Evolutionary conservation across 768 basidiomycete species (phyloP).

Genomic region (Lactarius evosmus): DNA sequence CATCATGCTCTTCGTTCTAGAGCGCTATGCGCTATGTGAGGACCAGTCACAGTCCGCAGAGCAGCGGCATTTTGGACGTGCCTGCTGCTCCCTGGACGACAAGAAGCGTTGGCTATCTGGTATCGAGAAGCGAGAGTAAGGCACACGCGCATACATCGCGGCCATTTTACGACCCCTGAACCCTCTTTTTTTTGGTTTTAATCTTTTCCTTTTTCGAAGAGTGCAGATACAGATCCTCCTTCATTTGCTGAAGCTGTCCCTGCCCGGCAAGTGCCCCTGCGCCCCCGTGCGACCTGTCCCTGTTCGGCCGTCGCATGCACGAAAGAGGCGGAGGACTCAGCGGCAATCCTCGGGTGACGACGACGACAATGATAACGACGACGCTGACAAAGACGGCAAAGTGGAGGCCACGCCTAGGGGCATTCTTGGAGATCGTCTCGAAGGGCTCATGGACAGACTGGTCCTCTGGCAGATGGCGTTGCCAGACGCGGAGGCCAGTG

Average conservation of each 20-base stretch:
- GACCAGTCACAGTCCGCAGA: constrained; percentile 22
- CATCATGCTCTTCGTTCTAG: constrained; percentile 25
- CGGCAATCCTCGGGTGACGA: constrained; percentile 27
- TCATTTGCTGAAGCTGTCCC: constrained; percentile 59
- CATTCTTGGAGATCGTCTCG: constrained; percentile 57
- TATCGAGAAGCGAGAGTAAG: constrained; percentile 44
- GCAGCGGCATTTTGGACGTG: not conserved
- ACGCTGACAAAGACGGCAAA: not conserved
- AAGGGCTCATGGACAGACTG: constrained; percentile 67
- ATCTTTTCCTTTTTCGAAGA: constrained; percentile 38
- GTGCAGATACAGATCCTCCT: constrained; percentile 74
- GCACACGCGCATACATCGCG: not conserved
- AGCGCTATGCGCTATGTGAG: constrained; percentile 17
- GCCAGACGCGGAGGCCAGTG: constrained; percentile 36
- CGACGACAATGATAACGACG: constrained; percentile 17
- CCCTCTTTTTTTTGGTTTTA: not conserved
- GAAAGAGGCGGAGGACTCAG: constrained; percentile 26
- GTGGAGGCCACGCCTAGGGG: constrained; percentile 18
- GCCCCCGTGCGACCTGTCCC: constrained; percentile 28
- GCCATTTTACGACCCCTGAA: not conserved
- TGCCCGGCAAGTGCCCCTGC: constrained; percentile 45
- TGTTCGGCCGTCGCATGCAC: constrained; percentile 12
- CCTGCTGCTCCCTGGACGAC: constrained; percentile 26
- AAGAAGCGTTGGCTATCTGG: constrained; percentile 39
- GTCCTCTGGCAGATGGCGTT: constrained; percentile 67